Percentiles rank a stretch among this genome's conserved stretches.
Conservation (phyloP, 805 yeast species). For the Kodamaea kakaduensis region DNA sequence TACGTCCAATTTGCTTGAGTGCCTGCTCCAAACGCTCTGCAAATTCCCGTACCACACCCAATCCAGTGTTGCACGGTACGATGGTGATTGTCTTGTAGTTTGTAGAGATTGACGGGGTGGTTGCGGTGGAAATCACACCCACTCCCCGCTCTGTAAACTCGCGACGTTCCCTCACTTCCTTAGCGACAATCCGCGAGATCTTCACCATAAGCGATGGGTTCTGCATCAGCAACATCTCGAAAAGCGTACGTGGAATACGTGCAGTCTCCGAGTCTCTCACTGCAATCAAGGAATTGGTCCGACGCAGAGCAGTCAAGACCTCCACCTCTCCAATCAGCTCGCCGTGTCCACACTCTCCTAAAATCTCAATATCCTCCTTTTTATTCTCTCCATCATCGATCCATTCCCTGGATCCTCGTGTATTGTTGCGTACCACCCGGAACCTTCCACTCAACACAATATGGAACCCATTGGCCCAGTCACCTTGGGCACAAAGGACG, state of each 20-base stretch:
- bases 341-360: slow-evolving; percentile 89
- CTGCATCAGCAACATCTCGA: slow-evolving; percentile 77
- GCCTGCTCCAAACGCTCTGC: slow-evolving; percentile 72
- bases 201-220: slow-evolving; percentile 90
- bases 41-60: slow-evolving; percentile 79
- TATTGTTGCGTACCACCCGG: slow-evolving; percentile 48
- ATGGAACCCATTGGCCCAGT: slow-evolving; percentile 85
- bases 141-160: background rate
- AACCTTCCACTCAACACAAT: slow-evolving; percentile 86
- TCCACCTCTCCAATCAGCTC: slow-evolving; percentile 94
- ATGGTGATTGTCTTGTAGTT: slow-evolving; percentile 81
- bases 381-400: slow-evolving; percentile 11
- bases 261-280: slow-evolving; percentile 93
- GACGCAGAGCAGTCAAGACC: slow-evolving; percentile 74
- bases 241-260: slow-evolving; percentile 83
- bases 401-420: slow-evolving; percentile 21
- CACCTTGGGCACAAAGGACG: slow-evolving; percentile 74
- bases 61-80: slow-evolving; percentile 70
- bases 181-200: slow-evolving; percentile 83
- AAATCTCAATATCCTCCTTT: slow-evolving; percentile 28
- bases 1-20: slow-evolving; percentile 63
- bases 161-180: slow-evolving; percentile 27
- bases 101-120: slow-evolving; percentile 30
- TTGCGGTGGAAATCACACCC: slow-evolving; percentile 9
- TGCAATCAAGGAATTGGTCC: slow-evolving; percentile 71